These are phyloP conservation scores for Trichoderma erinaceum DNA, from an alignment of 495 filamentous ascomycete species.

Conservation along the genomic window DNA sequence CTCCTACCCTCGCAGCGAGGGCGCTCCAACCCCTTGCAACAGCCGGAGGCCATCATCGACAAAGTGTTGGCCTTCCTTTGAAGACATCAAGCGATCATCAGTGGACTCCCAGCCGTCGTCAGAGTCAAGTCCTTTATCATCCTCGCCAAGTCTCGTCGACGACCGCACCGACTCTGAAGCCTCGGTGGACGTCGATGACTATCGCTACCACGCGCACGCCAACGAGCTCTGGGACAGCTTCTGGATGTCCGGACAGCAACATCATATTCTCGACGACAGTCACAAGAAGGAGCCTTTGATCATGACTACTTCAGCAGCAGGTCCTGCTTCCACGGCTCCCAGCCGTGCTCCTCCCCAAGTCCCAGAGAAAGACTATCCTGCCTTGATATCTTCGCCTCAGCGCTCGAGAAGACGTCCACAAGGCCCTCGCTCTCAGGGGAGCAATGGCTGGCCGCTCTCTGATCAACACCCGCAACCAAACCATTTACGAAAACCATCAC, in stretches of 20 bases:
- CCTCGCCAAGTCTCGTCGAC: conserved; percentile 13
- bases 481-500: neutral
- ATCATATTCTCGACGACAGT: neutral
- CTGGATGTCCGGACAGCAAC: neutral
- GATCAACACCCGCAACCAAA: neutral
- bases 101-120: neutral
- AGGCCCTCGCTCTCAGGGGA: neutral
- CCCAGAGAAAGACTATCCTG: conserved; percentile 10
- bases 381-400: conserved; percentile 13
- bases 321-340: neutral
- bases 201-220: neutral
- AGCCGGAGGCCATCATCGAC: neutral
- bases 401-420: neutral
- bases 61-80: too few relatives aligned
- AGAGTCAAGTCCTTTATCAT: neutral
- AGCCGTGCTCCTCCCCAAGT: neutral
- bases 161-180: conserved; percentile 17
- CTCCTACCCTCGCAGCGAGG: conserved; percentile 16
- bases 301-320: neutral
- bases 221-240: conserved; percentile 16
- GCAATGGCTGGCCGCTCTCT: conserved; percentile 14
- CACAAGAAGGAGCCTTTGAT: too few relatives aligned
- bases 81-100: neutral
- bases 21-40: neutral
- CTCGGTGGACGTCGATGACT: conserved; percentile 14